phyloP scores from a whole-genome alignment of 345 rosid species.

The Syzygium aromaticum region DNA sequence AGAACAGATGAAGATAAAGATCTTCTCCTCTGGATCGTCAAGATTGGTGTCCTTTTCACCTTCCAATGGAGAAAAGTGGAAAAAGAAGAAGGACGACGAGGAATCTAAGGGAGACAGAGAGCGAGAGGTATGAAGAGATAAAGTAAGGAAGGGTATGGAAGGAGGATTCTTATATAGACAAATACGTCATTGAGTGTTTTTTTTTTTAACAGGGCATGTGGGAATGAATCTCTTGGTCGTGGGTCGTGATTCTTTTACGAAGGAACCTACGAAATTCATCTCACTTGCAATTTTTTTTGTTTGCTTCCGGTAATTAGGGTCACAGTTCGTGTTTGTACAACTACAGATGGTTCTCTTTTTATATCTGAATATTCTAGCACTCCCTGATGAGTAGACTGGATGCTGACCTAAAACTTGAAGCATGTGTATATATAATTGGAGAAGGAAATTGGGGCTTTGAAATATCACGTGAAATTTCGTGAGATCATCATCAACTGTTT shows the following conservation, averaged over 20 bases:
- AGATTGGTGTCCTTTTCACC: not conserved
- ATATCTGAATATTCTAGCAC: not conserved
- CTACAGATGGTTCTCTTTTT: not conserved
- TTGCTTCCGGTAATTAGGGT: not conserved
- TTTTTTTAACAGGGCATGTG: not conserved
- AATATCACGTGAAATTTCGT: not conserved
- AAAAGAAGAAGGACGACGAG: not conserved
- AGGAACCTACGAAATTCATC: not conserved
- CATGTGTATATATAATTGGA: not conserved
- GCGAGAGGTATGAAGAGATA: not conserved
- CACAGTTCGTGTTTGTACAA: not conserved
- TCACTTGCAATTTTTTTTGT: not conserved
- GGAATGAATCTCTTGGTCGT: not conserved
- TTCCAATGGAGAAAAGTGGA: not conserved
- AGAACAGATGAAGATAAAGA: not conserved
- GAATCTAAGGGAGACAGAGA: not conserved
- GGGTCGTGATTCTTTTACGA: not conserved
- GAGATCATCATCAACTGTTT: not conserved
- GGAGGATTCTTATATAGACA: conserved; percentile 1
- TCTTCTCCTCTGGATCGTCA: not conserved
- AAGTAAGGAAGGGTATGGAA: not conserved
- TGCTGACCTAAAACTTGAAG: not conserved
- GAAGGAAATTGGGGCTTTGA: not conserved
- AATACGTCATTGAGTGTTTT: not conserved
- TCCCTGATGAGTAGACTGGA: not conserved